A percentile compares a stretch with the other conserved stretches of the same genome.
These are phyloP conservation scores for Cornus suecica DNA, from an alignment of 148 eudicot species.

Conservation along the genomic window DNA sequence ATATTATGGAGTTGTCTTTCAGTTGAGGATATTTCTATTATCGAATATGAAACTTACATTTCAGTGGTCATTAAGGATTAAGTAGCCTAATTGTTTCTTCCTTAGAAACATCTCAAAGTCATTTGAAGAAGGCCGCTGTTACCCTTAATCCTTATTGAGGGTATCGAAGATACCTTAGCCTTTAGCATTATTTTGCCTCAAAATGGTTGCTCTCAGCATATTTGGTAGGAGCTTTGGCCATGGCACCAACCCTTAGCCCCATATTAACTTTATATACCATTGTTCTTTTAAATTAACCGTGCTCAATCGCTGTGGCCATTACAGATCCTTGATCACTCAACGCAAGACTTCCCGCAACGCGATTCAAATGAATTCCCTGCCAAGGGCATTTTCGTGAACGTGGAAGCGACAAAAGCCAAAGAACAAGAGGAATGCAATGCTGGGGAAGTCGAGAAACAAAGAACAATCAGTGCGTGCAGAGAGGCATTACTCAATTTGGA, in stretches of 20 bases:
- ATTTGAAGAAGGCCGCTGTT: background rate
- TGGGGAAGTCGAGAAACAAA: conserved; percentile 10
- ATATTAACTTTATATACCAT: background rate
- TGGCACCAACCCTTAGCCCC: too few relatives aligned
- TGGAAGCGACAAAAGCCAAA: background rate
- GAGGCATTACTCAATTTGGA: conserved; percentile 42
- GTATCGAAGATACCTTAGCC: too few relatives aligned
- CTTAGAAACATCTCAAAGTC: background rate
- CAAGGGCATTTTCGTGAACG: background rate
- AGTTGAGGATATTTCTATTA: background rate
- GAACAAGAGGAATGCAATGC: conserved; percentile 9
- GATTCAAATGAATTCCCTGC: conserved; percentile 10
- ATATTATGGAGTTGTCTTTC: background rate
- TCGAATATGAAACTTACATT: background rate
- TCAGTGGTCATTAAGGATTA: background rate
- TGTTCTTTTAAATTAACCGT: background rate
- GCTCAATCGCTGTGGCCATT: background rate
- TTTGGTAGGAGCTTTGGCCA: too few relatives aligned
- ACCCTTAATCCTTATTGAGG: too few relatives aligned
- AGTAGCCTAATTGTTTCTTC: conserved; percentile 1
- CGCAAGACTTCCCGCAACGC: conserved; percentile 2
- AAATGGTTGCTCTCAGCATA: too few relatives aligned
- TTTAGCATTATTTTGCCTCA: too few relatives aligned
- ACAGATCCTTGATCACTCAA: conserved; percentile 19
- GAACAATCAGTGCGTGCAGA: conserved; percentile 23